phyloP scores from a whole-genome alignment of 257 asterid species.

The Salvia hispanica region DNA sequence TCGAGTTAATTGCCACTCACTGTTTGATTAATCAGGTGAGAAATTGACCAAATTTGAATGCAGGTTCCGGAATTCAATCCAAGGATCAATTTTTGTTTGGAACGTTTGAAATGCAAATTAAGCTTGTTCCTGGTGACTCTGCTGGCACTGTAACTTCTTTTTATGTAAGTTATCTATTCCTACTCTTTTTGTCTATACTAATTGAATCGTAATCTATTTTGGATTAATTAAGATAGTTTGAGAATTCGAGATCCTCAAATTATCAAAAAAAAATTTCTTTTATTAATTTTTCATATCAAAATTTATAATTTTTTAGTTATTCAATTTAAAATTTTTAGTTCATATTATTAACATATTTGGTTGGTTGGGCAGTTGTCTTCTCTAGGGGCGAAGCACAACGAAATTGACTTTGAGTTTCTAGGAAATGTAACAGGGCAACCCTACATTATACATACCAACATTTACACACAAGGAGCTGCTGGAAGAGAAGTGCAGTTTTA shows the following conservation, averaged over 20 bases:
- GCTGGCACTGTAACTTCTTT: conserved; percentile 83
- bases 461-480: conserved; percentile 58
- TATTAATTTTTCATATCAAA: too few species aligned
- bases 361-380: conserved; percentile 57
- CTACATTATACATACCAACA: conserved; percentile 66
- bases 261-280: too few species aligned
- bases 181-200: conserved; percentile 16
- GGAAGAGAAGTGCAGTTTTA: conserved; percentile 73
- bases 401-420: conserved; percentile 82
- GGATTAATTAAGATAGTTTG: too few species aligned
- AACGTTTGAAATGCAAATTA: conserved; percentile 69
- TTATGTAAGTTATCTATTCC: too few species aligned
- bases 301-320: too few species aligned
- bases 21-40: too few species aligned
- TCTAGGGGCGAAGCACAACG: conserved; percentile 62
- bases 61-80: conserved; percentile 72
- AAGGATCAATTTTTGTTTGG: conserved; percentile 60
- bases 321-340: too few species aligned
- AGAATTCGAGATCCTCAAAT: too few species aligned
- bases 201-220: too few species aligned
- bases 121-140: conserved; percentile 66
- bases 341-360: too few species aligned
- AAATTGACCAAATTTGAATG: neutral
- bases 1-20: too few species aligned
- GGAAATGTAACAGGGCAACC: conserved; percentile 79